phyloP scores from a whole-genome alignment of 2,329 filamentous ascomycete genomes.

The Monilinia polystroma region DNA sequence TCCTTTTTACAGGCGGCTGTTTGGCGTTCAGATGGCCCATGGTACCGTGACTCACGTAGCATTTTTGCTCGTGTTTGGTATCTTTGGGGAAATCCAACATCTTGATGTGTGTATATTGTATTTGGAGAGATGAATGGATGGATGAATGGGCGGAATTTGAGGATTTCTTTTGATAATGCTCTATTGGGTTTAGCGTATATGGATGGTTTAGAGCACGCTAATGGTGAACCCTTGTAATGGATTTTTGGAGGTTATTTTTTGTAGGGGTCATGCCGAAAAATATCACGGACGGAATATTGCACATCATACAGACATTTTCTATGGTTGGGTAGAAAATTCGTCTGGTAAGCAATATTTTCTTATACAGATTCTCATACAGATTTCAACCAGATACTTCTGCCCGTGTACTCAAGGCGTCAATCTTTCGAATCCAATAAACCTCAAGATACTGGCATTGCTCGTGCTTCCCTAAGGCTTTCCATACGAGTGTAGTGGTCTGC shows the following conservation, averaged over 20 bases:
- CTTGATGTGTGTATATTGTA: background rate
- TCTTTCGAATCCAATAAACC: background rate
- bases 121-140: background rate
- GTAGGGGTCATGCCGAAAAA: conserved; percentile 1
- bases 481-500: conserved; percentile 12
- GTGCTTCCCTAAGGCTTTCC: conserved; percentile 5
- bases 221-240: conserved; percentile 10
- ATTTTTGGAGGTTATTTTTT: conserved; percentile 20
- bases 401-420: background rate
- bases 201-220: conserved; percentile 9
- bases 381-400: background rate
- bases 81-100: conserved; percentile 46
- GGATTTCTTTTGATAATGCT: conserved; percentile 19
- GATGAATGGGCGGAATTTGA: background rate
- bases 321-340: background rate
- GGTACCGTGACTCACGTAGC: conserved; percentile 68
- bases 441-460: background rate
- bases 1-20: conserved; percentile 68
- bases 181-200: conserved; percentile 11
- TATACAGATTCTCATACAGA: background rate
- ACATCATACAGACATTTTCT: background rate
- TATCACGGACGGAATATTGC: background rate
- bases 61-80: conserved; percentile 55
- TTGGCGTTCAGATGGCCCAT: conserved; percentile 69
- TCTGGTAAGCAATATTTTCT: background rate